Evolutionary conservation across 331 rosid species (phyloP).

Genomic region (Prunus yedoensis): DNA sequence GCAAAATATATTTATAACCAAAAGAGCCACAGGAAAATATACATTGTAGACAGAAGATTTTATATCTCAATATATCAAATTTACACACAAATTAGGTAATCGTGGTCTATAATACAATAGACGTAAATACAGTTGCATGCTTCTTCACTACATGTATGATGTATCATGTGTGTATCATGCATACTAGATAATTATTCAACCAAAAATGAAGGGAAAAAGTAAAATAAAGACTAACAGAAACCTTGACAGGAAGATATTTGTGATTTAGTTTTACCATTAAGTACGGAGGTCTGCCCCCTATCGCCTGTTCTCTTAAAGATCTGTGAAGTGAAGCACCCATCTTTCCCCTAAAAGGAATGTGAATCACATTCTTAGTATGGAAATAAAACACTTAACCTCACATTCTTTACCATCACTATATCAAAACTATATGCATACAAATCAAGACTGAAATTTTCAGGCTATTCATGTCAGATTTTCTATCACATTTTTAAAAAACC

Average conservation of each 20-base stretch:
- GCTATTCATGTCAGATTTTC: neutral
- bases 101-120: too few relatives aligned
- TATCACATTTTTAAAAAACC: neutral
- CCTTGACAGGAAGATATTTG: neutral
- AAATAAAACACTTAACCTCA: neutral
- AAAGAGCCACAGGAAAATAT: neutral
- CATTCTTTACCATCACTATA: neutral
- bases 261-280: slow-evolving; percentile 37
- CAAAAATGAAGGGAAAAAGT: neutral
- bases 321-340: slow-evolving; percentile 63
- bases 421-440: neutral
- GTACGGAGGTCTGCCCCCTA: slow-evolving; percentile 63
- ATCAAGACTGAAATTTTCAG: neutral
- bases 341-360: slow-evolving; percentile 54
- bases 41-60: neutral
- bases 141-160: neutral
- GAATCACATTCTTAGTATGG: neutral
- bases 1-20: too few relatives aligned
- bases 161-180: neutral
- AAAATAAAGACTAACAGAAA: neutral
- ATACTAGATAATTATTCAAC: neutral
- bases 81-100: too few relatives aligned
- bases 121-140: neutral
- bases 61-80: too few relatives aligned
- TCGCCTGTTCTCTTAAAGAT: slow-evolving; percentile 36